phyloP scores from a whole-genome alignment of 2,329 filamentous ascomycete species.

The Corniculantispora saksenae region DNA sequence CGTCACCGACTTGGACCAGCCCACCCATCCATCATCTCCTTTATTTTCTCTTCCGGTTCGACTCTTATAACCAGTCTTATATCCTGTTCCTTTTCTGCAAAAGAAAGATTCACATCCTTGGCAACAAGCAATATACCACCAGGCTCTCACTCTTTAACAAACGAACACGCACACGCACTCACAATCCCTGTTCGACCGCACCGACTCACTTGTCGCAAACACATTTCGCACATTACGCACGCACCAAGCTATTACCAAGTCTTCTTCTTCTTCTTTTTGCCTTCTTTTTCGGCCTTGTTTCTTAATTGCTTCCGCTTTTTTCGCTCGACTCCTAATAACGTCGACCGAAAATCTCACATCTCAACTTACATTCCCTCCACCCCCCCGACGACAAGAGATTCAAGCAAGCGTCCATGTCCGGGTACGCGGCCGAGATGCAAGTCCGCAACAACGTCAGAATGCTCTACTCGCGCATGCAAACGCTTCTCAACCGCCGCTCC shows the following conservation, averaged over 20 bases:
- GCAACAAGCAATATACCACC: not conserved
- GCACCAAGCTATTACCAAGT: conserved; percentile 2
- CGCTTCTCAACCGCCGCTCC: conserved; percentile 41
- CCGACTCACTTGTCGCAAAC: conserved; percentile 12
- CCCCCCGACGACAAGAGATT: not conserved
- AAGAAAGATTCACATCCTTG: not conserved
- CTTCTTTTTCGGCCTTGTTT: not conserved
- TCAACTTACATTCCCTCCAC: not conserved
- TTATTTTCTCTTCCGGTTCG: not conserved
- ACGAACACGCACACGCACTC: not conserved
- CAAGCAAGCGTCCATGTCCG: not conserved
- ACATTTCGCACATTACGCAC: conserved; percentile 1
- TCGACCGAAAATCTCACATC: not conserved
- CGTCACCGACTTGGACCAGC: conserved; percentile 1
- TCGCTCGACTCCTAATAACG: not conserved
- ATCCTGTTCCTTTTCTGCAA: not conserved
- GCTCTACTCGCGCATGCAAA: conserved; percentile 47
- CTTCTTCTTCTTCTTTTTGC: not conserved
- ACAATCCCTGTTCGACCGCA: not conserved
- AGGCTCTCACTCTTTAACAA: not conserved
- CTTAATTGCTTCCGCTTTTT: not conserved
- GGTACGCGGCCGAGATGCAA: conserved; percentile 24
- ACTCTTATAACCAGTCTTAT: not conserved
- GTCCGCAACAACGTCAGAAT: conserved; percentile 46
- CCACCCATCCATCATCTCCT: not conserved